Percentiles rank a stretch among this genome's conserved stretches.
phyloP scores from a whole-genome alignment of 257 asterid species.

The Misopates orontium region DNA sequence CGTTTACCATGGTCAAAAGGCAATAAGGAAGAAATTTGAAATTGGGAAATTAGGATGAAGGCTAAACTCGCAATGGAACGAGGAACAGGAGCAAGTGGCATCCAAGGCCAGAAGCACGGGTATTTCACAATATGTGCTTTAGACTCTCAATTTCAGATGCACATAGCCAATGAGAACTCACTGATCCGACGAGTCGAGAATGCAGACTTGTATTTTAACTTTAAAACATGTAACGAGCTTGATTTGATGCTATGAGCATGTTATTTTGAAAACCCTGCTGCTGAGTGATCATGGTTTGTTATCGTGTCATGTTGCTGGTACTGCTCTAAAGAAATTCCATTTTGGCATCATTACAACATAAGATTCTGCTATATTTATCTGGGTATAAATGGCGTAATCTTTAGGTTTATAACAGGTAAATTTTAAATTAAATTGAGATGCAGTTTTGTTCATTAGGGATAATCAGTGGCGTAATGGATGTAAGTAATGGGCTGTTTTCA shows the following conservation, averaged over 20 bases:
- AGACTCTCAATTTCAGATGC: constrained; percentile 10
- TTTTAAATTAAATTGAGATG: not conserved
- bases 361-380: not conserved
- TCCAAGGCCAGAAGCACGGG: not conserved
- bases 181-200: constrained; percentile 13
- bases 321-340: constrained; percentile 1
- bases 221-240: constrained; percentile 24
- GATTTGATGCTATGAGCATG: constrained; percentile 26
- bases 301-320: constrained; percentile 18
- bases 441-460: no score
- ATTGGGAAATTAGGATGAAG: constrained; percentile 69
- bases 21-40: constrained; percentile 74
- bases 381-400: not conserved
- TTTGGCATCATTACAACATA: not conserved
- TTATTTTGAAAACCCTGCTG: constrained; percentile 20
- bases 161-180: not conserved
- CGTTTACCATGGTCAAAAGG: constrained; percentile 82
- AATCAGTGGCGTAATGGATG: not conserved
- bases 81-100: constrained; percentile 6
- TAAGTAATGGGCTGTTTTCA: no score
- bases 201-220: constrained; percentile 20
- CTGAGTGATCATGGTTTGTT: constrained; percentile 25
- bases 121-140: not conserved
- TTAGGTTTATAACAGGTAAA: not conserved
- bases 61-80: constrained; percentile 18